These are phyloP conservation scores for Penicillium steckii DNA, from an alignment of 495 filamentous ascomycete genomes.

Conservation along the genomic window DNA sequence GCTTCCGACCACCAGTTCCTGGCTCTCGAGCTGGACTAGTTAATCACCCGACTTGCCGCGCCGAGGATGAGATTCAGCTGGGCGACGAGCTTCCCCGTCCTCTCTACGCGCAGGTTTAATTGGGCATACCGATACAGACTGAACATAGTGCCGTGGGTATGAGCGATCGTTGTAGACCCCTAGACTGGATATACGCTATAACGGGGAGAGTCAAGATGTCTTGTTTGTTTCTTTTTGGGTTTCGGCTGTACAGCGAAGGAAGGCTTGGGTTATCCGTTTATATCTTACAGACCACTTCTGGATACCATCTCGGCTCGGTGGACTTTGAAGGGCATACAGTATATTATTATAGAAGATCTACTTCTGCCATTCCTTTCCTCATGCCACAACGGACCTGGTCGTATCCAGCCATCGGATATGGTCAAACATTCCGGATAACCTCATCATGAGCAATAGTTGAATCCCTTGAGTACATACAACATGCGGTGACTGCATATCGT, in stretches of 20 bases:
- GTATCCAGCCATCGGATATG: too few relatives aligned
- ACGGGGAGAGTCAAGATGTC: neutral
- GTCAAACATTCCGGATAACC: too few relatives aligned
- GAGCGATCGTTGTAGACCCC: neutral
- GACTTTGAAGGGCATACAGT: too few relatives aligned
- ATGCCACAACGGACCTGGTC: too few relatives aligned
- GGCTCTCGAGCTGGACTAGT: slow-evolving; percentile 29
- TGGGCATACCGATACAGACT: neutral
- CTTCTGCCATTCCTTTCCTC: neutral
- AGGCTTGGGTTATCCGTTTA: neutral
- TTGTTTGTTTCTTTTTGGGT: too few relatives aligned
- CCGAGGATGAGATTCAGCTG: slow-evolving; percentile 33
- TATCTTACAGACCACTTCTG: too few relatives aligned
- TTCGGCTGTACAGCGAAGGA: neutral
- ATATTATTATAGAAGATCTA: neutral
- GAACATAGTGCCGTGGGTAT: too few relatives aligned
- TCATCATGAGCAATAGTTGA: neutral
- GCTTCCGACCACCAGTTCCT: slow-evolving; percentile 50
- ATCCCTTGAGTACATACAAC: neutral
- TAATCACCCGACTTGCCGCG: slow-evolving; percentile 25
- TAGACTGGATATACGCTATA: neutral
- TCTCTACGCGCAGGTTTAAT: slow-evolving; percentile 59
- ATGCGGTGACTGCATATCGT: too few relatives aligned
- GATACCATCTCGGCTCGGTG: too few relatives aligned
- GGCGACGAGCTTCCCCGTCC: slow-evolving; percentile 56